Base-by-base conservation (phyloP, 225 moss, liverwort and hornwort genomes). In the Neckera pumila region DNA sequence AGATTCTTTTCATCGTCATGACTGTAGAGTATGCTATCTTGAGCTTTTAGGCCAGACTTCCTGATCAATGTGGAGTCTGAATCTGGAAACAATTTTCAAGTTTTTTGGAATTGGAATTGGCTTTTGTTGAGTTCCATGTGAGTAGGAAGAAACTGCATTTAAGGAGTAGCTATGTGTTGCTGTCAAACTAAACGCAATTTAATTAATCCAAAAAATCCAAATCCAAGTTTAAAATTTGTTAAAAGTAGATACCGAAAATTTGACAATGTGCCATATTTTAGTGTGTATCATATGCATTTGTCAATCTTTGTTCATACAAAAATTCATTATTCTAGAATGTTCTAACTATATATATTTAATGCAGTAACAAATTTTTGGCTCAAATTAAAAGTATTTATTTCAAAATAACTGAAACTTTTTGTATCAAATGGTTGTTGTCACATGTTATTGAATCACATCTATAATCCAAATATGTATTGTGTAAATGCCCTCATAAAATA, bases 301-400 rank as follows among this genome's bases (percentile, higher is more conserved):
- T 47, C 4, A 49, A 49, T 49, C 7, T 49, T 74, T 18, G 11
- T 6, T 74, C 17, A 27, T 18, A 6, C 4, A 30, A 74, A 30
- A 11, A 19, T 47, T 74, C 1, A 1, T 74, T 17, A 11, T 2
- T 11, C 3, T 43, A 1, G 18, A 7, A 17, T 0, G 1, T 28
- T 9, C 15, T 28, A 16, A 27, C 20, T 36, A 4, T 16, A 10
- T 20, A 36, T 34, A 6, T 36, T 20, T 30, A 30, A 18, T 45
- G 11, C 7, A 18, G 47, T 10, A 30, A 51, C 16, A 51, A 51
- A 51, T 51, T 51, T 51, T 51, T 51, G 51, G 16, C 51, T 47
- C 12, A 12, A 47, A 47, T 47, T 17, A 49, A 31, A 19, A 75
- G 20, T 49, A 49, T 33, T 31, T 33, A 31, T 12, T 12, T 19